Percentiles rank a stretch among this genome's conserved stretches.
Conservation (phyloP, 306 rosid species). For the Hylodesmum podocarpum region DNA sequence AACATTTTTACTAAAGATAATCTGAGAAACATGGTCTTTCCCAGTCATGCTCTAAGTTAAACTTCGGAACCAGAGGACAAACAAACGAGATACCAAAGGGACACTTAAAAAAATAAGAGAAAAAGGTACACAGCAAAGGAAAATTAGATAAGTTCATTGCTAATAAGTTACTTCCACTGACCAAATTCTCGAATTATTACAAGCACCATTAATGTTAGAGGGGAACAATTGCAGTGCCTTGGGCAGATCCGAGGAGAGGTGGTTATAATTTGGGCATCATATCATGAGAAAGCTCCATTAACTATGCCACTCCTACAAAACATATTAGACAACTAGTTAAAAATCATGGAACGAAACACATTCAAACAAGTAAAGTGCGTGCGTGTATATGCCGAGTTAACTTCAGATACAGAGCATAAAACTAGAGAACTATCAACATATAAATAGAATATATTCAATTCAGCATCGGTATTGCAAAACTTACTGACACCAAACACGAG, state of each 20-base stretch:
- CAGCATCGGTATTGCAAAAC: not conserved
- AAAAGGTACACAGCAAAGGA: not conserved
- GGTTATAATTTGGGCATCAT: not conserved
- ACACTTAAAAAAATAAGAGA: not conserved
- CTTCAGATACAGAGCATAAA: not conserved
- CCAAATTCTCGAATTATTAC: slow-evolving; percentile 1
- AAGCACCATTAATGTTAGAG: not conserved
- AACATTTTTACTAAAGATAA: too few relatives aligned
- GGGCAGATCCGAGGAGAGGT: not conserved
- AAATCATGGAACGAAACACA: slow-evolving; percentile 1
- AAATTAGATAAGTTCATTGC: not conserved
- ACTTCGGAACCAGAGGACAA: not conserved
- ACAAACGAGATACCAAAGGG: not conserved
- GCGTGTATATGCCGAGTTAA: not conserved
- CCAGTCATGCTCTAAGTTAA: too few relatives aligned
- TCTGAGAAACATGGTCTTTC: too few relatives aligned
- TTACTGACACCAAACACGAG: slow-evolving; percentile 13
- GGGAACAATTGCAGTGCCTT: slow-evolving; percentile 2
- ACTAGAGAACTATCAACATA: slow-evolving; percentile 2
- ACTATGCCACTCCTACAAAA: slow-evolving; percentile 10
- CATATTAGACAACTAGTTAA: not conserved
- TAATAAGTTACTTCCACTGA: not conserved
- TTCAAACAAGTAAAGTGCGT: not conserved
- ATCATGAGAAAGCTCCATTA: not conserved
- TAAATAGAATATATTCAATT: slow-evolving; percentile 1